Base-by-base conservation (phyloP, 2,329 filamentous ascomycete species). In the Falciphora oryzae region DNA sequence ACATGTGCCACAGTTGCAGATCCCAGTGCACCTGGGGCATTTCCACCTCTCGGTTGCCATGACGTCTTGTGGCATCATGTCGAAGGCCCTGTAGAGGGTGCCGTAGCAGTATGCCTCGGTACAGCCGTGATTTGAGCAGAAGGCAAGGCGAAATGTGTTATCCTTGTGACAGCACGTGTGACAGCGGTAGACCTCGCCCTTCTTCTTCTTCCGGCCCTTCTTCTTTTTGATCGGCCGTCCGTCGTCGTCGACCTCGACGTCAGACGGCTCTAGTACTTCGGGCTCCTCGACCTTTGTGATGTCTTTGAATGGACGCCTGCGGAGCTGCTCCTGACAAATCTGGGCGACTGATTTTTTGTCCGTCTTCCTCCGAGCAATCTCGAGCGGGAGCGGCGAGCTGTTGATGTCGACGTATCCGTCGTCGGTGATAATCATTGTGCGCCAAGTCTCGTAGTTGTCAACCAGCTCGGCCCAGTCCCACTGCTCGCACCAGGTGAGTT, bases 241-340 rank as follows among this genome's bases (percentile, higher is more conserved):
- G 50, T 89, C 83, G 18, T 90, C 89, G 66, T 89, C 85, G 1
- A 88, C 81, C 58, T 89, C 85, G 5, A 86, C 74, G 57, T 82
- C 80, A 1, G 71, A 71, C 13, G 72, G 75, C 63, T 85, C 83
- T 1, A 80, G 80, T 59, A 80, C 77, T 8, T 78, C 83, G 68
- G 74, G 83, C 75, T 73, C 83, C 5, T 74, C 76, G 4, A 85
- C 83, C 68, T 90, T 90, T 11, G 85, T 90, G 61, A 93, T 88
- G 71, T 97, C 92, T 27, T 89, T 89, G 82, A 89, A 97, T 0
- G 94, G 93, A 44, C 95, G 85, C 63, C 84, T 79, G 67, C 85
- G 87, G 22, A 98, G 79, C 70, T 97, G 92, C 69, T 96, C 91
- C 74, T 97, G 94, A 74, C 93, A 98, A n/a, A 98, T 88, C 70